Conservation (phyloP, 805 yeast genomes). For the Wickerhamomyces pijperi region DNA sequence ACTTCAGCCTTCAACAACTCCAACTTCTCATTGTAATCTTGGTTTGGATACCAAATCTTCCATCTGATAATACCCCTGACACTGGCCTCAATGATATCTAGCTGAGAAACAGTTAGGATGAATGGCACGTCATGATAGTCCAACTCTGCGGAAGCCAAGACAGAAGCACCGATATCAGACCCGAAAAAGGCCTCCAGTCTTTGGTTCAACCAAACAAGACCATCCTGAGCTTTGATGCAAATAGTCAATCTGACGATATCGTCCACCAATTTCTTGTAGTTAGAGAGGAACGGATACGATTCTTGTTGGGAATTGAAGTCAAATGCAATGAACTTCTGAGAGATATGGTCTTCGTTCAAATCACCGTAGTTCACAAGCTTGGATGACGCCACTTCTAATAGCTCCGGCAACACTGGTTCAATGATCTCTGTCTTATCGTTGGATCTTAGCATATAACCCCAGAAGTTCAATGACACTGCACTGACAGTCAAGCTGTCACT, state of each 20-base stretch:
- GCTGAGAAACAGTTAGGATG: constrained; percentile 68
- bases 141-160: constrained; percentile 43
- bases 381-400: constrained; percentile 68
- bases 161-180: constrained; percentile 54
- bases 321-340: constrained; percentile 58
- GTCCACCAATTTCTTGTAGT: constrained; percentile 75
- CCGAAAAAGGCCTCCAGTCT: constrained; percentile 65
- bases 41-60: constrained; percentile 79
- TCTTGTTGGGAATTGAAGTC: constrained; percentile 89
- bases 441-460: constrained; percentile 82
- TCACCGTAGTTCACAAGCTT: constrained; percentile 66
- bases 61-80: constrained; percentile 90
- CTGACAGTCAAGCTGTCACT: constrained; percentile 84
- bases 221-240: constrained; percentile 75
- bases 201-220: constrained; percentile 71
- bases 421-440: constrained; percentile 51
- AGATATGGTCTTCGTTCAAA: constrained; percentile 51
- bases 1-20: constrained; percentile 43
- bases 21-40: constrained; percentile 36
- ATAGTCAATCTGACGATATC: constrained; percentile 84
- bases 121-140: constrained; percentile 56
- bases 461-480: constrained; percentile 83
- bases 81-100: constrained; percentile 79
- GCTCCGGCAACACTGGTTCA: constrained; percentile 45
- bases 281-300: constrained; percentile 59